Evolutionary conservation across 2,329 filamentous ascomycete genomes (phyloP).

Genomic region (Trichoderma semiorbis): DNA sequence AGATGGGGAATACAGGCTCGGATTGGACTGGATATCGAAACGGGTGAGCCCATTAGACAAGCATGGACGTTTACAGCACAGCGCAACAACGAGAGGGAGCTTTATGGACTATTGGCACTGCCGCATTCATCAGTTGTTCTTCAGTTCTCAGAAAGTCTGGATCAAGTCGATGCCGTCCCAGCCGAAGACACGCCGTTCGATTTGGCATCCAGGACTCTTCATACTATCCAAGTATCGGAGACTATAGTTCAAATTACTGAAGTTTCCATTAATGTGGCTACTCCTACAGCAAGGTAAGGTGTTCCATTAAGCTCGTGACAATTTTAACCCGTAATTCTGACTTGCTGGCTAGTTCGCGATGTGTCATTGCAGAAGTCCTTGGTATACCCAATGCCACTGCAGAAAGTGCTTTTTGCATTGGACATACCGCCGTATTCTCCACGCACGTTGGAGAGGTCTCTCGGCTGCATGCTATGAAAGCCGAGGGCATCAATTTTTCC

Average conservation of each 20-base stretch:
- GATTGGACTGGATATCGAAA: slow-evolving; percentile 57
- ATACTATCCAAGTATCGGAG: slow-evolving; percentile 37
- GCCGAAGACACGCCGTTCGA: slow-evolving; percentile 47
- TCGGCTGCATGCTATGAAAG: slow-evolving; percentile 37
- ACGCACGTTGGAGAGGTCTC: slow-evolving; percentile 37
- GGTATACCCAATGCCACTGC: slow-evolving; percentile 29
- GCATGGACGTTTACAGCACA: slow-evolving; percentile 49
- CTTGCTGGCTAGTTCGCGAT: slow-evolving; percentile 28
- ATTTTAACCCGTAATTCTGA: background rate
- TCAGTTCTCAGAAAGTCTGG: slow-evolving; percentile 46
- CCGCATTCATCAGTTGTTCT: slow-evolving; percentile 49
- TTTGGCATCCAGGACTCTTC: slow-evolving; percentile 50
- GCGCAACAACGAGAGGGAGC: slow-evolving; percentile 20
- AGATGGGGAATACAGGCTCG: slow-evolving; percentile 67
- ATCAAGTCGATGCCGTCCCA: slow-evolving; percentile 42
- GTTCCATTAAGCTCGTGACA: background rate
- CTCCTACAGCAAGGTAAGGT: slow-evolving; percentile 34
- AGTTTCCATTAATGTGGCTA: slow-evolving; percentile 40
- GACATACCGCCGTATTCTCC: slow-evolving; percentile 41
- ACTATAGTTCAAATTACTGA: slow-evolving; percentile 55
- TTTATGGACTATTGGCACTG: slow-evolving; percentile 45
- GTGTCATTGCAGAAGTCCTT: slow-evolving; percentile 33
- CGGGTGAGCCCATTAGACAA: slow-evolving; percentile 45
- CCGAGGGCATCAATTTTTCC: slow-evolving; percentile 34
- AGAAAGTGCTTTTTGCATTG: slow-evolving; percentile 42